Base-by-base conservation (phyloP, 169 alveolate species). In the Babesia caballi region DNA sequence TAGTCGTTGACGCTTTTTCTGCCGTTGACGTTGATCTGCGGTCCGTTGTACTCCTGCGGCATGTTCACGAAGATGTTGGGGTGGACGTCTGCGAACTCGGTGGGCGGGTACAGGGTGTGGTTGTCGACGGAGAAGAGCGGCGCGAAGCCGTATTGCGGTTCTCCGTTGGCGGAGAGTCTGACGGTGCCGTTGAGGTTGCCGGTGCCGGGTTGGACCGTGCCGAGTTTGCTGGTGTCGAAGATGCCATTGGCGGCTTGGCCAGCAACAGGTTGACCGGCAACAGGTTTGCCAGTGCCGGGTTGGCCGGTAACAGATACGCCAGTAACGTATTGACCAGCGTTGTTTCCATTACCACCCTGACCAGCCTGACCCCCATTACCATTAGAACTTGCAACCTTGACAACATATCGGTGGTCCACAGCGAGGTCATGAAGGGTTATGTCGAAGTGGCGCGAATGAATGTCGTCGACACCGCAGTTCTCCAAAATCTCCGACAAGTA, bases 391-490 rank as follows among this genome's bases (percentile, higher is more conserved):
- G 35, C 61, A 14, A 44, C 32, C 54, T 66, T 33, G 6, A 25
- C 82, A 12, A 27, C 61, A 21, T 66, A 40, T 40, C 11, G 56
- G 23, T 25, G 0, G 63, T 63, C 60, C n/a, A 63, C 47, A 17
- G 44, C 12, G 25, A 46, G 30, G 30, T 78, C 87, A 46, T 59
- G 69, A 23, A 78, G 47, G 0, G 71, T 60, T 4, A 81, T 58
- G 78, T 58, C 60, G 28, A 66, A 81, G 25, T 28, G 52, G 21
- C 66, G 53, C 58, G 82, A 42, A 15, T 42, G 54, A 21, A 44
- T n/a, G 41, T 71, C 85, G 42, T 70, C 82, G 52, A 81, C 88
- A 59, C 88, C 88, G 40, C 88, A 81, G 33, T 21, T 25, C 40
- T 51, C 67, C 6, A 81, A 42, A 15, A 81, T 33, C 15, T 58